These are phyloP conservation scores for Camellia oleifera DNA, from an alignment of 179 eudicot species.

Conservation along the genomic window DNA sequence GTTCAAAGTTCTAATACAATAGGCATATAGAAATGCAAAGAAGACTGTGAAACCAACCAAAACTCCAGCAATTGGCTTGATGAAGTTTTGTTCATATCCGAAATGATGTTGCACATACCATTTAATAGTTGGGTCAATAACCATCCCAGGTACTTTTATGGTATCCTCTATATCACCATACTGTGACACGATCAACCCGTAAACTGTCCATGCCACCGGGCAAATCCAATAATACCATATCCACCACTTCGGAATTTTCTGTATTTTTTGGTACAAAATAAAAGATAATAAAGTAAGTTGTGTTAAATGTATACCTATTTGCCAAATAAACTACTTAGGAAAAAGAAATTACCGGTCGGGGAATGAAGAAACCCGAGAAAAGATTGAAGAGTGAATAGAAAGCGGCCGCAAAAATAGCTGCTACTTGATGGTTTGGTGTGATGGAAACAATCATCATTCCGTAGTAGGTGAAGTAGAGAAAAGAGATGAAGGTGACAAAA, in stretches of 20 bases:
- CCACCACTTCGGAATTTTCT: constrained; percentile 95
- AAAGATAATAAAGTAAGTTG: neutral
- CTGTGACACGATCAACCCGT: constrained; percentile 80
- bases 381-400: constrained; percentile 76
- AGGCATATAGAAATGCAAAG: constrained; percentile 73
- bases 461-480: constrained; percentile 91
- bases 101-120: constrained; percentile 51
- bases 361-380: constrained; percentile 90
- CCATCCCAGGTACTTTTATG: constrained; percentile 46
- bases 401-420: constrained; percentile 70
- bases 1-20: constrained; percentile 64
- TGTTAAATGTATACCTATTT: neutral
- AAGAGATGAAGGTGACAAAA: constrained; percentile 68
- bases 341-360: constrained; percentile 65
- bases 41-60: constrained; percentile 65
- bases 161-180: constrained; percentile 58
- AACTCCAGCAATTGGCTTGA: constrained; percentile 71
- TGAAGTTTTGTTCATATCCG: constrained; percentile 67
- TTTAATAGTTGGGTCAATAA: constrained; percentile 42
- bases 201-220: constrained; percentile 94
- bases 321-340: neutral
- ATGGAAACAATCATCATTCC: constrained; percentile 94
- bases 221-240: constrained; percentile 94
- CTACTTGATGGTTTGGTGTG: constrained; percentile 90
- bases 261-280: constrained; percentile 13